Evolutionary conservation across 2,329 filamentous ascomycete genomes (phyloP).

Genomic region (Colletotrichum kahawae): DNA sequence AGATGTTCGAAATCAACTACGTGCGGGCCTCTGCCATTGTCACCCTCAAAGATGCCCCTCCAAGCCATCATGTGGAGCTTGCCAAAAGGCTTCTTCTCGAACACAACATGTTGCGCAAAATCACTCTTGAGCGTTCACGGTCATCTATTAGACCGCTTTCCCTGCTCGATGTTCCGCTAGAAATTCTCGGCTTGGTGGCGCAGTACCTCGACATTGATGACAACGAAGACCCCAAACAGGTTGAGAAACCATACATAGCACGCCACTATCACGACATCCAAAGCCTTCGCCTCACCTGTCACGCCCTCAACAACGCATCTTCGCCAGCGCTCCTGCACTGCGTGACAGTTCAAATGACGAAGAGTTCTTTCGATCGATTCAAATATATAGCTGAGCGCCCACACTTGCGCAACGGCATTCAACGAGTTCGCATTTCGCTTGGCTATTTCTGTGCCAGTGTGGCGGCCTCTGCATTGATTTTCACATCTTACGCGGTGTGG

Average conservation of each 20-base stretch:
- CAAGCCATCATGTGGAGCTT: neutral
- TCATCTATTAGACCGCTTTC: neutral
- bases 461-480: rapidly evolving
- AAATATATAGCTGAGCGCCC: neutral
- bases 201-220: rapidly evolving
- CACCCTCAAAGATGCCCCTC: neutral
- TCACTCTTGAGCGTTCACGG: rapidly evolving
- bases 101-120: rapidly evolving
- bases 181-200: neutral
- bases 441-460: rapidly evolving
- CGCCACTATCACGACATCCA: rapidly evolving
- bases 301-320: rapidly evolving
- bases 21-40: neutral
- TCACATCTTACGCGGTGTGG: neutral
- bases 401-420: neutral
- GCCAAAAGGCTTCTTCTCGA: neutral
- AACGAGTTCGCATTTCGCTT: neutral
- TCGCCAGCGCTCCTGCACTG: rapidly evolving
- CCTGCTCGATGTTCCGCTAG: no score
- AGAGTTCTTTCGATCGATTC: neutral
- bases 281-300: neutral
- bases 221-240: neutral
- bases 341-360: neutral
- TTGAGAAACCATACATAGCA: no score
- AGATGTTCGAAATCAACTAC: neutral